These are phyloP conservation scores for Tardiomyces digboiensis DNA, from an alignment of 1,139 yeast genomes.

Conservation along the genomic window DNA sequence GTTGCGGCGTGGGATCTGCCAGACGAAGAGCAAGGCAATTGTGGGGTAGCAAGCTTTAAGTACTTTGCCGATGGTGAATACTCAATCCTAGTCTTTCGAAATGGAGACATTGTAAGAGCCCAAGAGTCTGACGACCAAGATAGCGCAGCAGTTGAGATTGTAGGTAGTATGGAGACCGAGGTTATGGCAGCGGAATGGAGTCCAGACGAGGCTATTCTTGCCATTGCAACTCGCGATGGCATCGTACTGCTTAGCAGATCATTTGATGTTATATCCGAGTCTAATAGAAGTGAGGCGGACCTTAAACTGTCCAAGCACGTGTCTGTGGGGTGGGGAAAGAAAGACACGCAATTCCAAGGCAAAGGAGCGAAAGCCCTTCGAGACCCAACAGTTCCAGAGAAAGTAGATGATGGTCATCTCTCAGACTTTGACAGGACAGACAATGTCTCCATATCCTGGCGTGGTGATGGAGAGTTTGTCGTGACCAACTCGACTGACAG, in stretches of 20 bases:
- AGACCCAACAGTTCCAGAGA: conserved; percentile 88
- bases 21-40: too few species aligned
- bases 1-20: neutral
- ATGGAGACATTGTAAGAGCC: conserved; percentile 24
- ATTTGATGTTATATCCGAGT: conserved; percentile 73
- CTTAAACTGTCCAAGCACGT: conserved; percentile 73
- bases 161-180: conserved; percentile 78
- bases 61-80: conserved; percentile 21
- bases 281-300: conserved; percentile 41
- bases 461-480: conserved; percentile 90
- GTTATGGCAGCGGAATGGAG: conserved; percentile 78
- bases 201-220: conserved; percentile 80
- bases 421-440: conserved; percentile 42
- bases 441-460: conserved; percentile 60
- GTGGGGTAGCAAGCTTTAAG: conserved; percentile 11
- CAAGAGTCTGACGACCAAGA: neutral
- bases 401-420: conserved; percentile 52
- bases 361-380: conserved; percentile 73
- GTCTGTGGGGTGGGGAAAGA: conserved; percentile 98
- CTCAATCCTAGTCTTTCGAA: conserved; percentile 21
- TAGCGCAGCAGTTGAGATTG: conserved; percentile 29
- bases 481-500: conserved; percentile 56
- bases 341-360: conserved; percentile 95
- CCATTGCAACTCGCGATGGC: conserved; percentile 44
- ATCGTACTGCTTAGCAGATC: conserved; percentile 61